A percentile compares a stretch with the other conserved stretches of the same genome.
Evolutionary conservation across 179 eudicot species (phyloP).

Genomic region (Spergularia azorica): DNA sequence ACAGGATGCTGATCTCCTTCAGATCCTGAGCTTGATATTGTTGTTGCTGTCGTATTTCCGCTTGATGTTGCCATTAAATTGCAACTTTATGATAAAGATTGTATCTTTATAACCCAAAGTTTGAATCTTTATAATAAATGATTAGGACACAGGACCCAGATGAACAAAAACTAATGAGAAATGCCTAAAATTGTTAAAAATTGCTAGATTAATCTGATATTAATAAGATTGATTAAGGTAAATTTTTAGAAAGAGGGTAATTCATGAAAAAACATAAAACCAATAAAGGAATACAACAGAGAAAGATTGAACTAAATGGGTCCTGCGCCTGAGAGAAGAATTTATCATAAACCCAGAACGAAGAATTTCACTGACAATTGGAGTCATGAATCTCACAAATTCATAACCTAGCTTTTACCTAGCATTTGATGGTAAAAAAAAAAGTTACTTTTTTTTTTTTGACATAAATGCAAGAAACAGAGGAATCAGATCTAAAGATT

Average conservation of each 20-base stretch:
- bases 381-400: slow-evolving; percentile 48
- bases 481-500: slow-evolving; percentile 14
- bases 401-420: slow-evolving; percentile 1
- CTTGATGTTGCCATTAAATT: slow-evolving; percentile 44
- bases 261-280: slow-evolving; percentile 67
- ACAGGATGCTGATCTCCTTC: slow-evolving; percentile 36
- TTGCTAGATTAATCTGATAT: slow-evolving; percentile 10
- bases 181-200: too few relatives aligned
- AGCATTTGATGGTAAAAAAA: not conserved
- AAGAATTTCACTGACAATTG: slow-evolving; percentile 62
- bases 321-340: slow-evolving; percentile 61
- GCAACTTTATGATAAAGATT: too few relatives aligned
- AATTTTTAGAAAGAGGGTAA: too few relatives aligned
- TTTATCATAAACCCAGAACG: slow-evolving; percentile 64
- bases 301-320: slow-evolving; percentile 82
- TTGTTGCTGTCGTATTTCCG: slow-evolving; percentile 41
- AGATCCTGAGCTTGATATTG: slow-evolving; percentile 43
- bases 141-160: slow-evolving; percentile 23
- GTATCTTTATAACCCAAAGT: not conserved
- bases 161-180: not conserved
- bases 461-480: not conserved
- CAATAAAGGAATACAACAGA: slow-evolving; percentile 75
- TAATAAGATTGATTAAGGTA: slow-evolving; percentile 7
- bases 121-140: not conserved
- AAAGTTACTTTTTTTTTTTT: not conserved